These are phyloP conservation scores for Lepiota venenata DNA, from an alignment of 768 basidiomycete species.

Conservation along the genomic window DNA sequence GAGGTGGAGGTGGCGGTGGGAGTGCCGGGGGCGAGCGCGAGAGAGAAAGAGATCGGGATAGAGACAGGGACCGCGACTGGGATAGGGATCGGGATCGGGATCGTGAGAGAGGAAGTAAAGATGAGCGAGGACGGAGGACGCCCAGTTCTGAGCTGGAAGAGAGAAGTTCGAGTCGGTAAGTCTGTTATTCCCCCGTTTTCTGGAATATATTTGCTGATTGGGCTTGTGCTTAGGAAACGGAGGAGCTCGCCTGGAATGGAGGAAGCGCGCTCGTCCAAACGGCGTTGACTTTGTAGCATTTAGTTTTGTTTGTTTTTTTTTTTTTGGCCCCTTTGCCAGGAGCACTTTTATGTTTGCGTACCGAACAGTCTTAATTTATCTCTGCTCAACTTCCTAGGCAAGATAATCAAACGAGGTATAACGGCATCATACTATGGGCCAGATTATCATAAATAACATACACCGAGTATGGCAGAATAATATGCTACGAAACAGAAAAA, in stretches of 20 bases:
- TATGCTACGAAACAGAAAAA: background rate
- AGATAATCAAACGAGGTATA: no score
- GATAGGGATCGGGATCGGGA: background rate
- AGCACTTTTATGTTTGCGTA: background rate
- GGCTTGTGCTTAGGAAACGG: slow-evolving; percentile 52
- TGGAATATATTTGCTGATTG: background rate
- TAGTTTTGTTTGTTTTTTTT: slow-evolving; percentile 3
- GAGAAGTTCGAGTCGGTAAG: slow-evolving; percentile 55
- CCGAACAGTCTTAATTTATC: background rate
- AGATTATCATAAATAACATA: slow-evolving; percentile 10
- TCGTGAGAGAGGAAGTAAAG: slow-evolving; percentile 5
- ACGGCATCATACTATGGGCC: background rate
- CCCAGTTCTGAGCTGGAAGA: slow-evolving; percentile 70
- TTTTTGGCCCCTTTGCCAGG: background rate
- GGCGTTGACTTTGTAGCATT: slow-evolving; percentile 42
- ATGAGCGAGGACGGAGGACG: slow-evolving; percentile 36
- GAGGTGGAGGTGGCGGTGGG: slow-evolving; percentile 36
- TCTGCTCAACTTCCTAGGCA: background rate
- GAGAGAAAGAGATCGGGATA: slow-evolving; percentile 17
- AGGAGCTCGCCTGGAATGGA: slow-evolving; percentile 71
- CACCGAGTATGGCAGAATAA: background rate
- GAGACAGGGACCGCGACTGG: slow-evolving; percentile 22
- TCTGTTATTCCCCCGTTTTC: slow-evolving; percentile 6
- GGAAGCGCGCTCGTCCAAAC: slow-evolving; percentile 65
- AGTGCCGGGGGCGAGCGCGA: slow-evolving; percentile 2